Base-by-base conservation (phyloP, 169 alveolate species). In the Eimeria necatrix region DNA sequence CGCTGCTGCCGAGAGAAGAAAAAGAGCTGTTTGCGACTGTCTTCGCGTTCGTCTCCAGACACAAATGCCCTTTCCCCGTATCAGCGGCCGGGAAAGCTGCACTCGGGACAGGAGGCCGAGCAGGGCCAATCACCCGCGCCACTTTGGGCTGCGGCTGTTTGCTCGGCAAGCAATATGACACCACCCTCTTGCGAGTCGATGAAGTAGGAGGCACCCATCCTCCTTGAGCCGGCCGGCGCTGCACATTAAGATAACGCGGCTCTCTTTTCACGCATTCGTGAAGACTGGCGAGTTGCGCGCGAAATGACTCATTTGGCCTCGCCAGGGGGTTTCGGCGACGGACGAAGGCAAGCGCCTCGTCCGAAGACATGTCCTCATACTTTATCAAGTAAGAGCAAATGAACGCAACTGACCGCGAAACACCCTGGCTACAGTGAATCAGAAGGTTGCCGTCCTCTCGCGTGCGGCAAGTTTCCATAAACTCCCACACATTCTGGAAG, bases 341-440 rank as follows among this genome's bases (percentile, higher is more conserved):
- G 41, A 96, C 96, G 53, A 88, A 60, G 24, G 96, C 97, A 78
- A 97, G 96, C n/a, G 98, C 97, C 49, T 97, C 97, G 74, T 89
- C 95, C 24, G 96, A 93, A 48, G 91, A 96, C 97, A 97, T 97
- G 61, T 95, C 94, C 76, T 87, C 64, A 91, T 96, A 95, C 56
- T 93, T 94, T 97, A 98, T 97, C 91, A 97, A 93, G 94, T 97
- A 98, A 22, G 98, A 96, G 32, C 97, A 87, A 52, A 97, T 96
- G 64, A 97, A 87, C 3, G 98, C 93, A n/a, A 98, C 98, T n/a
- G 98, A 95, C 59, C 98, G 97, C 18, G 98, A 95, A 51, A 96
- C 96, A 14, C 98, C 98, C 93, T 96, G 97, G 46, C 95, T 89
- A 96, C 98, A 98, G 95, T 98, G 99, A 24, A 98, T 97, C 53